Evolutionary conservation across 768 basidiomycete species (phyloP).

Genomic region (Clitopilus hobsonii): DNA sequence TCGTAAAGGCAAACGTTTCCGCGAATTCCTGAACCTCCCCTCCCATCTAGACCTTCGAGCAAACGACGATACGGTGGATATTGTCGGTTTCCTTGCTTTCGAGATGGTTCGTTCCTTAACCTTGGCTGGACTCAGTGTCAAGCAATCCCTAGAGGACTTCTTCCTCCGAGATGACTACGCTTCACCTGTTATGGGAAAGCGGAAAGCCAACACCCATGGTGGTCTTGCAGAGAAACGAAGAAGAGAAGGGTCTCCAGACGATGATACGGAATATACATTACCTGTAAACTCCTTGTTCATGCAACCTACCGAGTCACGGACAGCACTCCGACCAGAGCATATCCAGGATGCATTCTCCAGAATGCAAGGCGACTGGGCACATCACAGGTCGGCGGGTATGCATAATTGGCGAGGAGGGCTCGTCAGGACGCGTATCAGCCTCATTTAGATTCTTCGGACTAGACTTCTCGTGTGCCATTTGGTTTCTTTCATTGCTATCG

Average conservation of each 20-base stretch:
- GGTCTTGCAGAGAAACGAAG: constrained; percentile 48
- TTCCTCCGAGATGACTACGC: constrained; percentile 62
- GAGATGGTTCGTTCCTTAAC: constrained; percentile 96
- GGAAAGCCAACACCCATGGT: constrained; percentile 48
- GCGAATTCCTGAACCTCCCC: constrained; percentile 90
- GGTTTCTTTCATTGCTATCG: constrained; percentile 4
- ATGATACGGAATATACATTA: constrained; percentile 56
- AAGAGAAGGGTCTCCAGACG: constrained; percentile 58
- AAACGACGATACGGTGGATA: constrained; percentile 93
- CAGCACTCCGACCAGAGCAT: constrained; percentile 75
- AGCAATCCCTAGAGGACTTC: constrained; percentile 72
- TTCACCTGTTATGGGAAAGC: constrained; percentile 65
- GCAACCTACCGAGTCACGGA: constrained; percentile 76
- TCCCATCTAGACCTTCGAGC: constrained; percentile 82
- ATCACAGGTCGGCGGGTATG: constrained; percentile 80
- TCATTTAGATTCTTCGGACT: constrained; percentile 67
- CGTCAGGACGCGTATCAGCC: constrained; percentile 70
- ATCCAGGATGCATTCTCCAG: constrained; percentile 88
- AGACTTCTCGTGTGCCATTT: constrained; percentile 6
- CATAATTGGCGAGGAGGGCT: constrained; percentile 87
- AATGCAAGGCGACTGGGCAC: constrained; percentile 85
- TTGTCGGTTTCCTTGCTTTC: constrained; percentile 95
- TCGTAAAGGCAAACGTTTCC: constrained; percentile 96
- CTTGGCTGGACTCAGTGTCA: constrained; percentile 81
- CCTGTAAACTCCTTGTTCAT: constrained; percentile 75